Conservation (phyloP, 2,329 filamentous ascomycete genomes). For the Aspergillus sp. region DNA sequence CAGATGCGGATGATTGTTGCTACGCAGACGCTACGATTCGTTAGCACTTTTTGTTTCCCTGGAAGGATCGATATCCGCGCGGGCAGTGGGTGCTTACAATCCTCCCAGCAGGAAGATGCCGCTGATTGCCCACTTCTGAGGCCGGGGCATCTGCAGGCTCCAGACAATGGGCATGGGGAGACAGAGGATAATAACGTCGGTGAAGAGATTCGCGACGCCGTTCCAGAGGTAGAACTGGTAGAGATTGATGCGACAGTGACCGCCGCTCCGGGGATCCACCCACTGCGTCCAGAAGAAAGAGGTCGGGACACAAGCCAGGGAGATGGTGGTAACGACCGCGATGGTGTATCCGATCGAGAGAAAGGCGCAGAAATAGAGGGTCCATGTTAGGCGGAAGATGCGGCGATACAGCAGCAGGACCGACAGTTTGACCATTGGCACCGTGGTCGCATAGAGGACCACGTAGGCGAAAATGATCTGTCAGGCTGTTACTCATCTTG, state of each 20-base stretch:
- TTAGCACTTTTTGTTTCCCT: background rate
- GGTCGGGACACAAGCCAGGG: slow-evolving; percentile 10
- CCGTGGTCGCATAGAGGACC: slow-evolving; percentile 13
- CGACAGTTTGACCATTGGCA: slow-evolving; percentile 18
- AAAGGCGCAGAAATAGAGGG: slow-evolving; percentile 14
- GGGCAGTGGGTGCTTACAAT: slow-evolving; percentile 9
- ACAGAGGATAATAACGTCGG: slow-evolving; percentile 17
- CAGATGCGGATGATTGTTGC: slow-evolving; percentile 18
- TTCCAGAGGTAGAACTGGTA: slow-evolving; percentile 18
- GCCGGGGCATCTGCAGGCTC: slow-evolving; percentile 13
- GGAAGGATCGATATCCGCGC: no score
- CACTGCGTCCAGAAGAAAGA: slow-evolving; percentile 19
- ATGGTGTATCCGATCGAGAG: slow-evolving; percentile 14
- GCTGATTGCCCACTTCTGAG: slow-evolving; percentile 12
- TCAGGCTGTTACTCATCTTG: background rate
- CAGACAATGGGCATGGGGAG: slow-evolving; percentile 19
- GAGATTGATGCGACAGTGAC: slow-evolving; percentile 9
- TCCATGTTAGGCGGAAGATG: slow-evolving; percentile 16
- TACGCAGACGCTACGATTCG: slow-evolving; percentile 15
- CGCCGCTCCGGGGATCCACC: slow-evolving; percentile 10
- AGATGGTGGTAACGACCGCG: slow-evolving; percentile 9
- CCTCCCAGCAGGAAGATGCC: slow-evolving; percentile 18
- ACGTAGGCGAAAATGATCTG: slow-evolving; percentile 17
- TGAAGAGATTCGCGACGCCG: slow-evolving; percentile 15
- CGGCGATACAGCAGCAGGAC: slow-evolving; percentile 20